Evolutionary conservation across 176 grass and related monocot species (phyloP), one percentile per base, ranked within the genome.

Genomic region (Thinopyrum elongatum): DNA sequence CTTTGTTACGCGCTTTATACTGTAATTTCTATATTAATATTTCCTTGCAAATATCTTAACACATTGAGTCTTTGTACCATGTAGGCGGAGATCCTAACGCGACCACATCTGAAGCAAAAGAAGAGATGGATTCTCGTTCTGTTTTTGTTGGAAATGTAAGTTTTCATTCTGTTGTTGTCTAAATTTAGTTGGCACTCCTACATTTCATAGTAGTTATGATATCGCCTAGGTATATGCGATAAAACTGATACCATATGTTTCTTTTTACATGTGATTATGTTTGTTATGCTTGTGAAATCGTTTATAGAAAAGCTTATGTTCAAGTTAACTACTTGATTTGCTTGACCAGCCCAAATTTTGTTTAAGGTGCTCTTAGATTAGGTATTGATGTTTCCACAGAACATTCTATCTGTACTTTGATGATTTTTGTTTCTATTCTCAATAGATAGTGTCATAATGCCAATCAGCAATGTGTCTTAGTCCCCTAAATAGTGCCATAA

Each of bases 101-200:
- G 51, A 27, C 82, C 81, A 71, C 90, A 84, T 90, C 82, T 47
- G 88, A 95, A 92, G 72, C 86, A 77, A 95, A 92, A 70, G 90
- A 95, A 49, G 88, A 95, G 57, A 89, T 86, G 82, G 93, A 95
- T 86, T 77, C 85, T 83, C 93, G 93, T 5, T 95, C 93, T 0
- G 83, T 95, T 7, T 92, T 86, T 30, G 58, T 95, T 84, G 93
- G 93, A 63, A 95, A 95, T 84, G 93, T 95, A 85, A 90, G 90
- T 63, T 85, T 33, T 47, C 35, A 8, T 76, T 19, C 68, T 13
- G 51, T 26, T 78, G 19, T 83, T 72, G 7, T 86, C 27, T 39
- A 61, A 83, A 59, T 79, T 68, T 60, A 35, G 25, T 10, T 59
- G 69, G 41, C 27, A 69, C 28, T 5, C 25, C 5, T 66, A 41